These are phyloP conservation scores for Beauveria sp. DNA, from an alignment of 2,329 filamentous ascomycete species.

Conservation along the genomic window DNA sequence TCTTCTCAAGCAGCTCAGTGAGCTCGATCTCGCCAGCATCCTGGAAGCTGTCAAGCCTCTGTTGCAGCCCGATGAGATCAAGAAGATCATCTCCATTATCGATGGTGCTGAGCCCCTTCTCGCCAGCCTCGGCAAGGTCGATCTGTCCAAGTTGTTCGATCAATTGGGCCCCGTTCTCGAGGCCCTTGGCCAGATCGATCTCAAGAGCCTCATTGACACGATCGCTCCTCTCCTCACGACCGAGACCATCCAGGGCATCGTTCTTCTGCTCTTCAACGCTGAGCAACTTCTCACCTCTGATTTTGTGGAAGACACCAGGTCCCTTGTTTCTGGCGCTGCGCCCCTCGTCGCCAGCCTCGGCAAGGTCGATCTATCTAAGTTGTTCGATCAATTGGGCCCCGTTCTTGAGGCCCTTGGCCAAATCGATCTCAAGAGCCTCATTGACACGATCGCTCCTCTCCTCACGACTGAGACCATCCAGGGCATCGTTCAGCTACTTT, in stretches of 20 bases:
- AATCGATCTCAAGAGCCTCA: conserved; percentile 14
- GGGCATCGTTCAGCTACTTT: conserved; percentile 12
- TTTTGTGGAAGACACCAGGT: conserved; percentile 14
- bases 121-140: conserved; percentile 24
- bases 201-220: conserved; percentile 13
- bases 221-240: conserved; percentile 11
- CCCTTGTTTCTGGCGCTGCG: conserved; percentile 9
- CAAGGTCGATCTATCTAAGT: conserved; percentile 10
- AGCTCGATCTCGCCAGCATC: conserved; percentile 11
- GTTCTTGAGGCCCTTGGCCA: conserved; percentile 18
- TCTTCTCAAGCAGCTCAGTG: conserved; percentile 12
- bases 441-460: conserved; percentile 14
- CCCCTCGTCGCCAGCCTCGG: conserved; percentile 9
- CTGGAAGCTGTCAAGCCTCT: conserved; percentile 17
- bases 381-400: conserved; percentile 21
- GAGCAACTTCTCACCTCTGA: conserved; percentile 12
- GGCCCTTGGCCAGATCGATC: conserved; percentile 14
- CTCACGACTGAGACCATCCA: conserved; percentile 12
- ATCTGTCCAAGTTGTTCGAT: conserved; percentile 22
- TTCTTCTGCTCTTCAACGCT: conserved; percentile 14
- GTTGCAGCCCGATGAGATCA: conserved; percentile 17
- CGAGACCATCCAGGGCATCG: conserved; percentile 13
- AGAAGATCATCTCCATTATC: conserved; percentile 20
- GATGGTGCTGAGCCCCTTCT: conserved; percentile 25
- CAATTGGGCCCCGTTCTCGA: conserved; percentile 20